Evolutionary conservation across 2,329 filamentous ascomycete genomes (phyloP), one percentile per base, ranked within the genome.

Genomic region (Paraphoma sp.): DNA sequence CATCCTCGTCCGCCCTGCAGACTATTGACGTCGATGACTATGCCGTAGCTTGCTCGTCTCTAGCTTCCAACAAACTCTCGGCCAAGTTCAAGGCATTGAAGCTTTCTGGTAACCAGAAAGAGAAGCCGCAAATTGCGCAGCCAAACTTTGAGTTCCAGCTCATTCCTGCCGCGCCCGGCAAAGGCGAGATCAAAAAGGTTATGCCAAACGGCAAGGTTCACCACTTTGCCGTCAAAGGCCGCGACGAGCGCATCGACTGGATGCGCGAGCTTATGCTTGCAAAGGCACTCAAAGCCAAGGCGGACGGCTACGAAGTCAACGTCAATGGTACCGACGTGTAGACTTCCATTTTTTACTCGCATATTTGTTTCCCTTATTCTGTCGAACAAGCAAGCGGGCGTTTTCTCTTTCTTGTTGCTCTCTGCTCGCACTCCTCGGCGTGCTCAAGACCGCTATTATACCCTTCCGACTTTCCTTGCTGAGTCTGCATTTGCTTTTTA

Each of bases 221-320:
- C 72, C 92, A 98, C 75, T 98, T 98, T 74, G 92, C 94, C 0
- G 94, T 97, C 66, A 90, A 89, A 79, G 87, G 84, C 68, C 86
- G 93, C 12, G 92, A 97, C 72, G 91, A 97, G 74, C 86, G 94
- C 59, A 97, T 98, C 70, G 94, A 97, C 75, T 99, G 95, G 95
- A 96, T 96, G 92, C 84, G 92, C 52, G 92, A 96, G 83, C 81
- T 96, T 59, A 96, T 96, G 92, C 86, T 96, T 45, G 92, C 92
- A 51, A 95, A 95, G 81, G 92, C 92, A 16, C 81, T 92, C 73
- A 91, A 89, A 81, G 89, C 92, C 78, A 95, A 93, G 84, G 88
- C 86, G 45, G 88, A 92, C 67, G 92, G 92, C 16, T 94, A 90
- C 67, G 90, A 93, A 78, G 87, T 95, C 67, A 90, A 87, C 71